Evolutionary conservation across 805 yeast species (phyloP), one percentile per base, ranked within the genome.

Genomic region (Candida hispaniensis): DNA sequence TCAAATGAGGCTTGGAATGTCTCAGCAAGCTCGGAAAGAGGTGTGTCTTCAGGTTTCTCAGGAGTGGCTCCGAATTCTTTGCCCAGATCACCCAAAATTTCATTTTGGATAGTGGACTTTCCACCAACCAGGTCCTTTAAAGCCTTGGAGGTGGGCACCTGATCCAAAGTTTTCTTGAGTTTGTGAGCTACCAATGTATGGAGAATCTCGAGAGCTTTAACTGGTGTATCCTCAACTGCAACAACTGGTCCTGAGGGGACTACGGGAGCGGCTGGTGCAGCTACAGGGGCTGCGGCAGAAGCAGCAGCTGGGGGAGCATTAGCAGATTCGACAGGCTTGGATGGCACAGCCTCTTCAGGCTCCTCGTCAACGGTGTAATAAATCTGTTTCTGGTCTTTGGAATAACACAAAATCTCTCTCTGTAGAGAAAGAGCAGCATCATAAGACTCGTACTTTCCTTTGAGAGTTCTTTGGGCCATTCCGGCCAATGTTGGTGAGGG

Each of bases 401-500:
- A 73, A 68, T 88, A 91, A 57, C 95, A 82, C 52, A 91, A 69
- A 24, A 91, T 93, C 63, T 91, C 93, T 70, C 99, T 79, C 51
- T 79, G 82, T 50, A 79, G 73, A 41, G 93, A 71, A 52, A 88
- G 67, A 25, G 99, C 98, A 40, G 97, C 97, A 58, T 91, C 99
- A 57, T 85, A 91, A 25, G 95, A 79, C 63, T 91, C 97, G 61
- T 86, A 93, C 61, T 85, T 91, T 57, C 93, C 81, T 66, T 75
- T 76, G 52, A 91, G 74, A 44, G 99, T 91, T 66, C 97, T 78
- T 49, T 81, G 74, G 45, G 98, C 97, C 99, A 91, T 91, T 47
- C 97, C 97, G 24, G 96, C 91, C 57, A 91, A 70, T 26, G 98
- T 91, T 42, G 99, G 97, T 30, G 97, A 85, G 43, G 99, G 99